Base-by-base conservation (phyloP, 129 eudicot genomes). In the Lonicera japonica region DNA sequence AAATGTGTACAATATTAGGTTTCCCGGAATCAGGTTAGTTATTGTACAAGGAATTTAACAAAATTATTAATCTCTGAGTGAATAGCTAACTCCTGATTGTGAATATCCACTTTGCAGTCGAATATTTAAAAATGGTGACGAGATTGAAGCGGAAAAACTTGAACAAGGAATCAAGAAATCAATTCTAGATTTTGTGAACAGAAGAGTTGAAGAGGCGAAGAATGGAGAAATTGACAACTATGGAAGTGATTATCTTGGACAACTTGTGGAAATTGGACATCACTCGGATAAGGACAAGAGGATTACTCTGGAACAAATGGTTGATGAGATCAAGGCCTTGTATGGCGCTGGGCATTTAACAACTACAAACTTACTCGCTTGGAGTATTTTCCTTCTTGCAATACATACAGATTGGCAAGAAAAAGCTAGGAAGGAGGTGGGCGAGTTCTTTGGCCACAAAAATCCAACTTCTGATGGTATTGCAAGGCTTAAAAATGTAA, bases 351-450 rank as follows among this genome's bases (percentile, higher is more conserved):
- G 90, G 21, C 95, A 86, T 60, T 72, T 65, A 19, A 86, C 95
- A 12, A 80, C 73, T 11, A 68, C 80, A 53, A 72, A 51, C 66
- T 73, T 86, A 61, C 86, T 86, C 11, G 59, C 79, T 6, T 86
- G 89, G 89, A 77, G 65, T 20, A 61, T 75, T 66, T 54, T 82
- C 23, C 86, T 82, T 47, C 80, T 82, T 15, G 90, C 82, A 52
- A 58, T 75, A 56, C 77, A 86, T 52, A 75, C 72, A 13, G 95
- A 82, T 24, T 86, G 95, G 95, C 95, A 86, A 78, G 87, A 86
- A 29, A 72, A 66, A 39, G 95, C 87, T 21, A 70, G 90, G 40
- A 38, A 68, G 15, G 87, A 86, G 72, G 87, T 80, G 24, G 15
- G 25, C 24, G 57, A 67, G 16, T 55, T 69, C 0, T 74, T 82